Percentiles rank a stretch among this genome's conserved stretches.
Conservation (phyloP, 1,284 basidiomycete species). For the Farysia itapuensis region DNA sequence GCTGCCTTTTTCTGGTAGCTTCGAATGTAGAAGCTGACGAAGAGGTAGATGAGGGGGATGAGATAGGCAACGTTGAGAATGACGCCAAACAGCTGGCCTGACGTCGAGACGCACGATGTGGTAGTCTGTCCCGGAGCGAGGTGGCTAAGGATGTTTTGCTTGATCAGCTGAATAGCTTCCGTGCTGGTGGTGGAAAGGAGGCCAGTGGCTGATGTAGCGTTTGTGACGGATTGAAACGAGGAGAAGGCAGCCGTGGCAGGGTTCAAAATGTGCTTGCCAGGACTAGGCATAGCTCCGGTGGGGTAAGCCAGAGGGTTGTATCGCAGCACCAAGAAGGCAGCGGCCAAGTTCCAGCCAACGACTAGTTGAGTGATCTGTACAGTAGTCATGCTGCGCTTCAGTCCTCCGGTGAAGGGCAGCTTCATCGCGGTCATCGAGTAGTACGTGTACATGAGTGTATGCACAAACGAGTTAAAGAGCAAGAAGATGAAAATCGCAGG, state of each 20-base stretch:
- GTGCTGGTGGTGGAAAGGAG: conserved; percentile 1
- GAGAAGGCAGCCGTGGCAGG: conserved; percentile 6
- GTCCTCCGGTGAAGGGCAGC: conserved; percentile 54
- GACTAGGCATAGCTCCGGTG: conserved; percentile 14
- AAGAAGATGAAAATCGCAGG: conserved; percentile 38
- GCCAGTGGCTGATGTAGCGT: not conserved
- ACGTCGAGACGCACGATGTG: conserved; percentile 21
- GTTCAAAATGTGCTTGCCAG: conserved; percentile 25
- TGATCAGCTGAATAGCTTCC: conserved; percentile 16
- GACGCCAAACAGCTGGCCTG: conserved; percentile 35
- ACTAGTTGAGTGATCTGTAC: conserved; percentile 53
- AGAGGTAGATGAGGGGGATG: conserved; percentile 45
- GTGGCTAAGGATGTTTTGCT: conserved; percentile 8
- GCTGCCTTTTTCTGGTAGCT: conserved; percentile 38
- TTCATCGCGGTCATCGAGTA: conserved; percentile 54
- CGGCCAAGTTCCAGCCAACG: conserved; percentile 34
- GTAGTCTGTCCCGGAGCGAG: conserved; percentile 2
- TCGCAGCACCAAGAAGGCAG: conserved; percentile 23
- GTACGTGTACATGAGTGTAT: conserved; percentile 53
- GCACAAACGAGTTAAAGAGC: conserved; percentile 41
- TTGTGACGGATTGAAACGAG: conserved; percentile 7
- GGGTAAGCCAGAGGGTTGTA: conserved; percentile 37
- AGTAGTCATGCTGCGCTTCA: conserved; percentile 54
- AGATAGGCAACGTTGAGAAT: conserved; percentile 38
- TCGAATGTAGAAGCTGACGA: conserved; percentile 46